Evolutionary conservation across 1,284 basidiomycete species (phyloP).

Genomic region (Cystobasidiaceae sp.): DNA sequence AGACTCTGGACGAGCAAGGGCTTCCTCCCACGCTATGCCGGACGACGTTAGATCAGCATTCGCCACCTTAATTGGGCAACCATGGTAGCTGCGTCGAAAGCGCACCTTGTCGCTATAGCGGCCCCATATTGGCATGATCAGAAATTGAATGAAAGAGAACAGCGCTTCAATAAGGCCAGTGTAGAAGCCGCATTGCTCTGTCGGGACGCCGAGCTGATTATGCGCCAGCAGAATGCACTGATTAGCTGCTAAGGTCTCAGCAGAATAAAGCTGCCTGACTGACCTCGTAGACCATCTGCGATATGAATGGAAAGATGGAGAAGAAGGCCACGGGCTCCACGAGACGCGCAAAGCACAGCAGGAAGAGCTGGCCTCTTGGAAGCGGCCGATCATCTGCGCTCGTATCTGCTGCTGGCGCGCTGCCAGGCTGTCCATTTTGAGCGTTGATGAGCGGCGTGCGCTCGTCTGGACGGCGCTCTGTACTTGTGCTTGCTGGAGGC

Average conservation of each 20-base stretch:
- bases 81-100: slow-evolving; percentile 33
- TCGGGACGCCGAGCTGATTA: slow-evolving; percentile 44
- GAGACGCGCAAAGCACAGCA: slow-evolving; percentile 48
- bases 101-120: slow-evolving; percentile 40
- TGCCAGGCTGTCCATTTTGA: neutral
- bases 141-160: slow-evolving; percentile 46
- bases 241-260: neutral
- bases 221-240: neutral
- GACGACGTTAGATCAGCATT: slow-evolving; percentile 35
- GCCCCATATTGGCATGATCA: slow-evolving; percentile 47
- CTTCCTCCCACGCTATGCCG: slow-evolving; percentile 44
- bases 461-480: no score
- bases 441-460: neutral
- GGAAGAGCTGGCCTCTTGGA: slow-evolving; percentile 45
- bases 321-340: slow-evolving; percentile 43
- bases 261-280: neutral
- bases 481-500: no score
- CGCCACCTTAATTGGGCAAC: slow-evolving; percentile 45
- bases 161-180: slow-evolving; percentile 46
- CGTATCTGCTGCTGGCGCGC: neutral
- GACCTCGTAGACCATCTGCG: slow-evolving; percentile 7
- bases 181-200: slow-evolving; percentile 45
- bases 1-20: slow-evolving; percentile 48
- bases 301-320: slow-evolving; percentile 22
- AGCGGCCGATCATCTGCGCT: slow-evolving; percentile 35